Conservation (phyloP, 495 filamentous ascomycete genomes). For the Glarea lozoyensis region DNA sequence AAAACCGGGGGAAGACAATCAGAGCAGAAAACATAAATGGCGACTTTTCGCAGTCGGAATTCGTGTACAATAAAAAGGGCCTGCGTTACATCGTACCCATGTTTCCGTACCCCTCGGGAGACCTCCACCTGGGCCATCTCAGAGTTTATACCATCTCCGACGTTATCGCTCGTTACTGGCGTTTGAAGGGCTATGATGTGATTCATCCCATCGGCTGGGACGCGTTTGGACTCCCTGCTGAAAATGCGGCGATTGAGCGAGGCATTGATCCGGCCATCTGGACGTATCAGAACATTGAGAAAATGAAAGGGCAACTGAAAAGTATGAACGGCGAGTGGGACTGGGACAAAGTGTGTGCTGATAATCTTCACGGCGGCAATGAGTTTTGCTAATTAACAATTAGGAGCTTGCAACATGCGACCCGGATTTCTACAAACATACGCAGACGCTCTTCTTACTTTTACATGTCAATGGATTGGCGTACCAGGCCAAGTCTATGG, state of each 20-base stretch:
- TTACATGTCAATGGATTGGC: conserved; percentile 63
- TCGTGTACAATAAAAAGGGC: conserved; percentile 36
- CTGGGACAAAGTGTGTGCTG: conserved; percentile 62
- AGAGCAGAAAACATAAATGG: conserved; percentile 5
- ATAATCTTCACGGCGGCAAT: neutral
- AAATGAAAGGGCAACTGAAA: conserved; percentile 75
- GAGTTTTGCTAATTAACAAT: conserved; percentile 1
- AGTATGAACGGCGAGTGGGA: conserved; percentile 73
- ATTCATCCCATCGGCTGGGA: conserved; percentile 91
- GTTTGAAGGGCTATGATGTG: conserved; percentile 67
- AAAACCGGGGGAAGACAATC: conserved; percentile 13
- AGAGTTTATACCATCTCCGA: conserved; percentile 89
- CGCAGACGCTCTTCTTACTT: conserved; percentile 73
- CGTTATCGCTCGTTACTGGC: conserved; percentile 67
- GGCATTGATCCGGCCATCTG: conserved; percentile 69
- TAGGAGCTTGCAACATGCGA: conserved; percentile 79
- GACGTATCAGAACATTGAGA: conserved; percentile 70
- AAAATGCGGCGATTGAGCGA: conserved; percentile 88
- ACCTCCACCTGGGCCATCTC: conserved; percentile 82
- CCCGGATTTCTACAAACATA: conserved; percentile 81
- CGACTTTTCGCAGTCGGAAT: no score
- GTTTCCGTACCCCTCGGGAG: conserved; percentile 89
- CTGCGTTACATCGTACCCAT: conserved; percentile 82
- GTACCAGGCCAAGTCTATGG: conserved; percentile 68
- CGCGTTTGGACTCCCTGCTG: conserved; percentile 82